Evolutionary conservation across 2,329 filamentous ascomycete species (phyloP), one percentile per base, ranked within the genome.

Genomic region (Pyrenophora teres): DNA sequence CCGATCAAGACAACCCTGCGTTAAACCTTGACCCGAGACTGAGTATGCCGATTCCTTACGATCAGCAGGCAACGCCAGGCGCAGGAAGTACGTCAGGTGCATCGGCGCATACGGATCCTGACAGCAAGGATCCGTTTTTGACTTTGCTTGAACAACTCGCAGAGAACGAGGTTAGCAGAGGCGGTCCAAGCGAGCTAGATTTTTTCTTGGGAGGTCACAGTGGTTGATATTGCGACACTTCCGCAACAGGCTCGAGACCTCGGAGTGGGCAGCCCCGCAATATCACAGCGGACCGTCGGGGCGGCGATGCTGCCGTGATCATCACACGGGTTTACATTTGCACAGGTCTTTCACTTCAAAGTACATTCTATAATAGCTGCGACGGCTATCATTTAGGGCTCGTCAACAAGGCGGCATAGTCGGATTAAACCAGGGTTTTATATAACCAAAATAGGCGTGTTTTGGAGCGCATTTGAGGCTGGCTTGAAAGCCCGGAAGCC

Each of bases 101-200:
- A n/a, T 71, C 67, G 12, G 70, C 68, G 43, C 70, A 76, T 42
- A 76, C 75, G 18, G 76, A 77, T 53, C 64, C 68, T 40, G 89
- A 93, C 41, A 65, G 62, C 60, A 92, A 89, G 62, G 90, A 94
- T 66, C 89, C 90, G 0, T 94, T 95, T 67, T 73, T 94, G 35
- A 89, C 84, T 55, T 74, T 94, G 36, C 76, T 94, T 31, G 90
- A 94, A 70, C 89, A 94, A 74, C 79, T 94, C 52, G 90, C 89
- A 0, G 89, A 94, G 72, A 92, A 90, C 64, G 89, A 93, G 72
- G 83, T 88, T 46, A 79, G 80, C 36, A 78, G 83, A 44, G 88
- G 87, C 0, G 83, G 86, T 8, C 87, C 87, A 10, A 87, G 82
- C 59, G 89, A 93, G 67, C 76, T 94, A 63, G 89, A 93, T 70